Base-by-base conservation (phyloP, 1,284 basidiomycete genomes). In the Neolentinus lepideus region DNA sequence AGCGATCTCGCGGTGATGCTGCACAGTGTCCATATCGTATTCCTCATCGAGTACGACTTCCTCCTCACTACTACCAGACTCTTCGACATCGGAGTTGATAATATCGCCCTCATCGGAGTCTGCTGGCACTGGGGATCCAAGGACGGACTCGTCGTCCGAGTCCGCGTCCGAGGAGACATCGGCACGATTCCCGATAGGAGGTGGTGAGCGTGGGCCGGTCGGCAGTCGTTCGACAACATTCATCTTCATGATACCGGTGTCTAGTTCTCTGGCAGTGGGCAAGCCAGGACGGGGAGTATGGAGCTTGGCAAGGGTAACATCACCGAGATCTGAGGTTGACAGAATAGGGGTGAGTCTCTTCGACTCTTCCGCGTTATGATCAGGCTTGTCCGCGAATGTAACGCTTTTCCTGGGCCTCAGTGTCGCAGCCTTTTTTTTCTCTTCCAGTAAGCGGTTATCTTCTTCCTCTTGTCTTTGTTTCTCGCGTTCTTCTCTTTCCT, bases 1-100 rank as follows among this genome's bases (percentile, higher is more conserved):
- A n/a, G 84, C 83, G 58, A 90, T 76, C 65, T 89, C 87, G 27
- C 87, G 81, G 59, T 89, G 85, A 62, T 85, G 82, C 51, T 72
- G 77, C 24, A 80, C 84, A 54, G 71, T 75, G 61, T 88, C 81
- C 38, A 83, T 68, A 59, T 85, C 83, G 21, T 73, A 72, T 50
- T 75, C 77, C 43, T 80, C 77, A 51, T 79, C 79, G 46, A 74
- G 63, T 3, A 68, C 63, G 2, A 65, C 64, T 21, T 63, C 66
- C 25, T 69, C 67, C 12, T 62, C 62, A 0, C 55, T 59, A 61
- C 63, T 64, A 21, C 56, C 59, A 3, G 38, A 43, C 22, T 54
- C 59, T 60, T 68, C 54, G 14, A 8, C 21, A 6, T 50, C 47
- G 12, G 47, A 50, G 9, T 10, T 11, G 24, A 26, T 24, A 27